Evolutionary conservation across 2,329 filamentous ascomycete genomes (phyloP), one percentile per base, ranked within the genome.

Genomic region (Rhinocladiella similis): DNA sequence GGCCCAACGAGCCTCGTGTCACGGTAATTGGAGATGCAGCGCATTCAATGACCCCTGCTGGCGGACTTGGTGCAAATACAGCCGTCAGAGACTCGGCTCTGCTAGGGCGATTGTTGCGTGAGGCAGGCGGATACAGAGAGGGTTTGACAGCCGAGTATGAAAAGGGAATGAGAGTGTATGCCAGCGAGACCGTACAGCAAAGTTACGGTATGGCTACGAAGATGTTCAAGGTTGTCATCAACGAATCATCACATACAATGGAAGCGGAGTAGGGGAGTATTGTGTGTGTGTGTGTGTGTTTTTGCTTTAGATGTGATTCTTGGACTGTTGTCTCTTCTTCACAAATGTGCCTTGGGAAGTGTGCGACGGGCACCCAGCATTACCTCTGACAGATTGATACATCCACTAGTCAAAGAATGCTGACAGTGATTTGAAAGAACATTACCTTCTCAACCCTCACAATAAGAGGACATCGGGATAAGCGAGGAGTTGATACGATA

Each of bases 121-220:
- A 84, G 63, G 76, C 78, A 1, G 80, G 80, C 1, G 83, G 83
- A 0, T 81, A 63, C 56, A 57, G 54, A 25, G 67, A 70, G 3
- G 71, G 69, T 2, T 53, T 74, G 9, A 78, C 75, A 0, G 68
- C 65, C 7, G 64, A 55, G 3, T 75, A 75, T 59, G 73, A 75
- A 62, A 66, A 67, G 54, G 64, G 70, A 51, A 75, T 75, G 73
- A 68, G 72, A 49, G 63, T 82, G 0, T 85, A 85, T 68, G 83
- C 65, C 0, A 82, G 80, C 63, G 76, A 79, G 64, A 81, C 82
- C 2, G 85, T 87, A 10, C 66, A 69, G 25, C 61, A 68, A 43
- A 87, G 83, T 54, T 87, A 84, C 62, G 72, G 69, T 0, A 66
- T 73, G 53, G 83, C 81, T 1, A 69, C 53, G 2, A 59, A 56